phyloP scores from a whole-genome alignment of 768 basidiomycete genomes.

The Cystofilobasidium macerans region DNA sequence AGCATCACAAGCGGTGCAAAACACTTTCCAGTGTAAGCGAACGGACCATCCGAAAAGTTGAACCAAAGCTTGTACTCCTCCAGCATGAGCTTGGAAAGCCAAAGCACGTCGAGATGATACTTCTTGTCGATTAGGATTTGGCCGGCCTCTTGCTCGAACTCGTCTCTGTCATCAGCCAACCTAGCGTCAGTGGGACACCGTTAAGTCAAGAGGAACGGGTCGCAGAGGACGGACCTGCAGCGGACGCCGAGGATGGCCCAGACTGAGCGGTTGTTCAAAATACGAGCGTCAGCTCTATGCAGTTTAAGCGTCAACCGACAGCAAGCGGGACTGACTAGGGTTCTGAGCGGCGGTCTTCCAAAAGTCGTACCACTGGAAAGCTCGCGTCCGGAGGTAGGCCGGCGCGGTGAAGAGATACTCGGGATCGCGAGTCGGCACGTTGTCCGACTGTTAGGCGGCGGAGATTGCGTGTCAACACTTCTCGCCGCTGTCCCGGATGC shows the following conservation, averaged over 20 bases:
- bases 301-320: too few relatives aligned
- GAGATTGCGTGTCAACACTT: neutral
- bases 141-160: constrained; percentile 41
- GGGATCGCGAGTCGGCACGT: constrained; percentile 35
- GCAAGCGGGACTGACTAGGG: neutral
- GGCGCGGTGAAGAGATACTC: constrained; percentile 39
- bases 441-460: constrained; percentile 18
- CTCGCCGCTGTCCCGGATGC: neutral
- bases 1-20: neutral
- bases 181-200: neutral
- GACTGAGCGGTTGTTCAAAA: constrained; percentile 31
- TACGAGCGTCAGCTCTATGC: too few relatives aligned
- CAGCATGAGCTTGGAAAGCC: constrained; percentile 35
- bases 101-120: constrained; percentile 39
- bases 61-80: constrained; percentile 27
- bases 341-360: constrained; percentile 35
- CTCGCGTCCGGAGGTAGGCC: constrained; percentile 39
- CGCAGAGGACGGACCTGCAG: constrained; percentile 32
- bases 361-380: constrained; percentile 34
- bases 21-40: neutral
- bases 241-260: constrained; percentile 37
- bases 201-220: neutral
- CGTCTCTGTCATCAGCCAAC: neutral
- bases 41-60: constrained; percentile 6
- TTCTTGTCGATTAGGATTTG: constrained; percentile 43